Base-by-base conservation (phyloP, 2,329 filamentous ascomycete species). In the Trichophyton verrucosum region DNA sequence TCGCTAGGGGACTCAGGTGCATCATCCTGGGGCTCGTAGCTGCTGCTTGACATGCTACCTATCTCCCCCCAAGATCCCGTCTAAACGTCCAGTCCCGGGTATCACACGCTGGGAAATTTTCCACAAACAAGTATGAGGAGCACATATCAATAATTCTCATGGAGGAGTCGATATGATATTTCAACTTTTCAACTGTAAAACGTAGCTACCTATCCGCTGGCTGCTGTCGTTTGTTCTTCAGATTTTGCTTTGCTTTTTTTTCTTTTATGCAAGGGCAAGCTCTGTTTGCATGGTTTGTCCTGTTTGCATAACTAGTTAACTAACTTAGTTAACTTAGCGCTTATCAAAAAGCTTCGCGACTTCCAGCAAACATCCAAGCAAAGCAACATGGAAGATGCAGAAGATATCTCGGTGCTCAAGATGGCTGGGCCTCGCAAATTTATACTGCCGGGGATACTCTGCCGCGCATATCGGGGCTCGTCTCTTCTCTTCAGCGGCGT, bases 391-490 rank as follows among this genome's bases (percentile, higher is more conserved):
- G 62, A 65, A 64, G 65, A 70, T 70, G 68, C 61, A 64, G 58
- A 47, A 59, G 60, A 40, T 61, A 22, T 58, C 60, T 62, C 60
- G 65, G 71, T 74, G 72, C 65, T 64, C 72, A 67, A 70, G 44
- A 22, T 46, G 30, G 27, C 30, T 61, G n/a, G 59, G 22, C 49
- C 24, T 42, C 2, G 30, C 58, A 9, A 51, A 44, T 27, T 13
- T 22, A 38, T 58, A 61, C 17, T 46, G n/a, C n/a, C 20, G 24
- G 4, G 56, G 20, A 17, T 15, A 30, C 3, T 6, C 51, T 30
- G 36, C 36, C 47, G 58, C 60, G 42, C 58, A 60, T 40, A 68
- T 68, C 56, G 68, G 64, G 57, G 68, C 66, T 57, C 67, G 67
- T 24, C 70, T 66, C 47, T 61, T 55, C 61, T 44, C 65, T 27